Evolutionary conservation across 1,139 yeast genomes (phyloP).

Genomic region (Suhomyces bokatorum): DNA sequence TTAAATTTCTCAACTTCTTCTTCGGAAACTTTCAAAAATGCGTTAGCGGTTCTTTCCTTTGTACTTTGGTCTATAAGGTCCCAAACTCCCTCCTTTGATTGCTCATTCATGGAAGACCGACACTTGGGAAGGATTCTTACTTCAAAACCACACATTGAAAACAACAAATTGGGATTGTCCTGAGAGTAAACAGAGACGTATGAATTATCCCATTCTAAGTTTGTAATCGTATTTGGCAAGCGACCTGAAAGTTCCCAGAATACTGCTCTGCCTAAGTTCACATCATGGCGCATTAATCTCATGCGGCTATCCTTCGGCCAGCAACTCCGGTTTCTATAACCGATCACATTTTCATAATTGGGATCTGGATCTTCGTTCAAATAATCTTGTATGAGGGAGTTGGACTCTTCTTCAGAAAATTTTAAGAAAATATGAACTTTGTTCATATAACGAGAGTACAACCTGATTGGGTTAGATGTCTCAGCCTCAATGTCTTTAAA

Average conservation of each 20-base stretch:
- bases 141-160: constrained; percentile 95
- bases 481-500: constrained; percentile 62
- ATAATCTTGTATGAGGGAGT: constrained; percentile 73
- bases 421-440: constrained; percentile 77
- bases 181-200: constrained; percentile 85
- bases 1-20: constrained; percentile 79
- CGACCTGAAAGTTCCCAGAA: constrained; percentile 88
- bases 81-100: constrained; percentile 85
- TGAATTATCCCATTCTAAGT: constrained; percentile 78
- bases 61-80: constrained; percentile 70
- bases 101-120: constrained; percentile 50
- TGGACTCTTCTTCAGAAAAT: constrained; percentile 66
- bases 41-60: constrained; percentile 87
- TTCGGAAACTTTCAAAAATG: constrained; percentile 79
- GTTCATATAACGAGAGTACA: constrained; percentile 83
- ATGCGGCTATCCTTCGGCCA: constrained; percentile 95
- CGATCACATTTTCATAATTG: constrained; percentile 80
- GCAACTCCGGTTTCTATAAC: constrained; percentile 84
- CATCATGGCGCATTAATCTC: constrained; percentile 90
- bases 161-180: constrained; percentile 85
- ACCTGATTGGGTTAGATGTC: constrained; percentile 65
- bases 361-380: constrained; percentile 90
- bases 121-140: constrained; percentile 79
- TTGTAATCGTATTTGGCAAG: constrained; percentile 71
- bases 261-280: constrained; percentile 85